Percentiles rank a stretch among this genome's conserved stretches.
phyloP scores from a whole-genome alignment of 1,139 yeast genomes.

The Kodamaea plutei region DNA sequence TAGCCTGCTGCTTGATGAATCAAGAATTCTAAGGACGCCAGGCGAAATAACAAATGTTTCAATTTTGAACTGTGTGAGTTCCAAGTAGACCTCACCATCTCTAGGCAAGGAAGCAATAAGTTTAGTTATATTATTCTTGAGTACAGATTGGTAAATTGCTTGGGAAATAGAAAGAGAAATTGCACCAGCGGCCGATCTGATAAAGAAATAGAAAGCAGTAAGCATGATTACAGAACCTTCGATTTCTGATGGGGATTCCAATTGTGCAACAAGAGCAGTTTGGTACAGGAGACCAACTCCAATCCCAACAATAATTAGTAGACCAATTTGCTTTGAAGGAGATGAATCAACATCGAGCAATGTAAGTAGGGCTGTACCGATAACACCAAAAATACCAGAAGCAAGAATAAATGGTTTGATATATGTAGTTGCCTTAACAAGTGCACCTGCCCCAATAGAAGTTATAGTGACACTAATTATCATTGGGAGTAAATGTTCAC shows the following conservation, averaged over 20 bases:
- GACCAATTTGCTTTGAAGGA: constrained; percentile 29
- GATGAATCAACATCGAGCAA: constrained; percentile 30
- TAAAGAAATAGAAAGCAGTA: constrained; percentile 30
- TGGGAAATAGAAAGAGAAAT: constrained; percentile 16
- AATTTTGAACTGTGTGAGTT: constrained; percentile 18
- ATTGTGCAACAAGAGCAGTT: constrained; percentile 26
- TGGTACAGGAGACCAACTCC: constrained; percentile 31
- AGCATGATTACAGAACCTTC: constrained; percentile 37
- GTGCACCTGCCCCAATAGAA: constrained; percentile 27
- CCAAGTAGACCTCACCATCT: constrained; percentile 15
- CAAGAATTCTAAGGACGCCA: constrained; percentile 13
- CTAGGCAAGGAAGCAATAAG: constrained; percentile 13
- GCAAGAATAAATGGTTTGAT: constrained; percentile 29
- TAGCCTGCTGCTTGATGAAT: constrained; percentile 17
- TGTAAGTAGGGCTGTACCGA: constrained; percentile 33
- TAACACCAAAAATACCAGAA: constrained; percentile 24
- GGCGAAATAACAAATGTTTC: constrained; percentile 4
- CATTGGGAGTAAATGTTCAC: constrained; percentile 34
- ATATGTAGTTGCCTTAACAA: constrained; percentile 25
- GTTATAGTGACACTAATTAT: constrained; percentile 32
- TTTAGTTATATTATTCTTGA: constrained; percentile 5
- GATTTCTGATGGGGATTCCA: constrained; percentile 30
- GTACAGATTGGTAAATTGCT: constrained; percentile 30
- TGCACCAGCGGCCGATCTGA: constrained; percentile 31
- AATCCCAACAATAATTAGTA: constrained; percentile 29